Evolutionary conservation across 164 flowering plant species (phyloP).

Genomic region (Hamamelis virginiana): DNA sequence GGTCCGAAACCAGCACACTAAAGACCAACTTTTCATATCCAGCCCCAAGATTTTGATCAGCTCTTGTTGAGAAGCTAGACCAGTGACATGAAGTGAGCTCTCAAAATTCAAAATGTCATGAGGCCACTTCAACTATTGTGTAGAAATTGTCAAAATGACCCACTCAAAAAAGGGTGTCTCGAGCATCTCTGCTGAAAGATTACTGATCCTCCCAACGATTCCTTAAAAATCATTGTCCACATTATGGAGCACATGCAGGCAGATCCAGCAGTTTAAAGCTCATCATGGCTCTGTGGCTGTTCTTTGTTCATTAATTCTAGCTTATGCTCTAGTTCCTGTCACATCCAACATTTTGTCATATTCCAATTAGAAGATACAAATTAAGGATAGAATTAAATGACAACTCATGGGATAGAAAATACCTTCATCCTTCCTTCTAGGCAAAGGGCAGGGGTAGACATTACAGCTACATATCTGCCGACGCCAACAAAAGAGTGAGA

Average conservation of each 20-base stretch:
- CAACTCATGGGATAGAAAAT: constrained; percentile 1
- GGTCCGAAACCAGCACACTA: no score
- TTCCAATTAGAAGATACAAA: neutral
- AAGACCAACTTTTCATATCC: neutral
- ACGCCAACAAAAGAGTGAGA: neutral
- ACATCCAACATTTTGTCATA: constrained; percentile 11
- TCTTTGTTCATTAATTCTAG: constrained; percentile 61
- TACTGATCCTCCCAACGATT: neutral
- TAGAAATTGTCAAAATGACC: neutral
- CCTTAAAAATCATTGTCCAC: neutral
- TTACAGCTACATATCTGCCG: constrained; percentile 75
- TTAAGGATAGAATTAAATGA: neutral
- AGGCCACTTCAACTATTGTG: constrained; percentile 8
- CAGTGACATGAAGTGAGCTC: constrained; percentile 5
- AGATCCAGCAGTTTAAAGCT: constrained; percentile 40
- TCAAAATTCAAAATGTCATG: constrained; percentile 3
- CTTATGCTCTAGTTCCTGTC: constrained; percentile 74
- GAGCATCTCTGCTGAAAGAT: neutral
- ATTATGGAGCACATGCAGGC: neutral
- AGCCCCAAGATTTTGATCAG: neutral
- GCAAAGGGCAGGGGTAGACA: constrained; percentile 84
- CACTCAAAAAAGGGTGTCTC: neutral
- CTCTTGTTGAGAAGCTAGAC: neutral
- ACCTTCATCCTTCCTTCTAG: constrained; percentile 83
- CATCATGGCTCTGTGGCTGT: constrained; percentile 71